Conservation (phyloP, 2,329 filamentous ascomycete genomes). For the Fusarium nisikadoi region DNA sequence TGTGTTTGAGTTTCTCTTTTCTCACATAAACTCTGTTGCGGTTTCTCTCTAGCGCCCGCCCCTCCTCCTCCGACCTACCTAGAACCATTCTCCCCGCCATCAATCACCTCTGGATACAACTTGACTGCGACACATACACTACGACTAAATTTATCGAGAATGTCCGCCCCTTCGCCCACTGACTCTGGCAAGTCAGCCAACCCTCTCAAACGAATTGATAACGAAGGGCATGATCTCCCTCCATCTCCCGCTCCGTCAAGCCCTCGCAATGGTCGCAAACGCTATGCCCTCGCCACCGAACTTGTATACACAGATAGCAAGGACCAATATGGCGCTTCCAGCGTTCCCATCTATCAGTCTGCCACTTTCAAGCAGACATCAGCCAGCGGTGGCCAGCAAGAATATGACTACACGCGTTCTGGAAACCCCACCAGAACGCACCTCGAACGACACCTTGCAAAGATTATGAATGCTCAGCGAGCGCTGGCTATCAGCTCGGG, state of each 20-base stretch:
- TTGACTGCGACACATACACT: neutral
- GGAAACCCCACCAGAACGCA: constrained; percentile 97
- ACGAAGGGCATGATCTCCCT: constrained; percentile 85
- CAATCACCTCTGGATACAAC: neutral
- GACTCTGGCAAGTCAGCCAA: constrained; percentile 50
- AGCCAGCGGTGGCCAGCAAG: constrained; percentile 78
- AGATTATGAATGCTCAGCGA: constrained; percentile 96
- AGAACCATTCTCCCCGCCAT: constrained; percentile 9
- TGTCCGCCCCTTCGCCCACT: constrained; percentile 41
- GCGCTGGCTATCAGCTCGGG: constrained; percentile 94
- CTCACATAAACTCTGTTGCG: neutral
- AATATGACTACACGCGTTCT: constrained; percentile 98
- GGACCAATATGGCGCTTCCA: constrained; percentile 97
- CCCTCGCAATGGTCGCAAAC: constrained; percentile 80
- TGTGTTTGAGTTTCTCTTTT: neutral
- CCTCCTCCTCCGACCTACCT: neutral
- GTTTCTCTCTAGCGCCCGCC: neutral
- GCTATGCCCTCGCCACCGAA: constrained; percentile 95
- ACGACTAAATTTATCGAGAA: constrained; percentile 11
- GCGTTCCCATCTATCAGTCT: constrained; percentile 97
- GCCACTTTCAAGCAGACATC: constrained; percentile 97
- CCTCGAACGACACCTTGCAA: constrained; percentile 94
- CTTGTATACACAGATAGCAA: constrained; percentile 95
- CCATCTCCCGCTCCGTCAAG: constrained; percentile 94
- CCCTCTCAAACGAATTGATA: constrained; percentile 71